A percentile compares a stretch with the other conserved stretches of the same genome.
Conservation (phyloP, 352 stramenopile genomes). For the Phytophthora sojae region DNA sequence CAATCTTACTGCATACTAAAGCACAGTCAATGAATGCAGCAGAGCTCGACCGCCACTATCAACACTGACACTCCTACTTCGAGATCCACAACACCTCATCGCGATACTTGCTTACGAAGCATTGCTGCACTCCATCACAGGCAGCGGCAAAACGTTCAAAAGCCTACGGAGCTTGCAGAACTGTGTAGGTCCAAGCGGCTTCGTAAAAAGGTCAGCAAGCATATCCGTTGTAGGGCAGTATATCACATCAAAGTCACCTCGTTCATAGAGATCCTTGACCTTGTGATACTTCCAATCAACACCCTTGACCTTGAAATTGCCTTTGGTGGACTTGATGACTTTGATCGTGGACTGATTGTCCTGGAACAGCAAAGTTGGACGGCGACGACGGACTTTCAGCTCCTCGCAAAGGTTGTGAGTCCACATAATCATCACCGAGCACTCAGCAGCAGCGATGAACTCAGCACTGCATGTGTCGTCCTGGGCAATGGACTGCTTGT, state of each 20-base stretch:
- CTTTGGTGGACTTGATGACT: constrained; percentile 8
- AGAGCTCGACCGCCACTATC: too few species aligned
- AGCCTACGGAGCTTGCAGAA: too few species aligned
- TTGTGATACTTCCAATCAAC: constrained; percentile 22
- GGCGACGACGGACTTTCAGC: constrained; percentile 3
- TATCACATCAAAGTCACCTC: constrained; percentile 10
- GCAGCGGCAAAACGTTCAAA: too few species aligned
- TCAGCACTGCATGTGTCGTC: constrained; percentile 11
- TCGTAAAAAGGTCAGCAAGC: constrained; percentile 20
- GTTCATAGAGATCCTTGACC: constrained; percentile 8
- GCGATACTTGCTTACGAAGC: too few species aligned
- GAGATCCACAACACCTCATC: too few species aligned
- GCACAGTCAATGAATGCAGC: too few species aligned
- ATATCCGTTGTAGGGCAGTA: constrained; percentile 23
- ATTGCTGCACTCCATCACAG: too few species aligned
- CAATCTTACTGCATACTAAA: too few species aligned
- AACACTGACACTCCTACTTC: too few species aligned
- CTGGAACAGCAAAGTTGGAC: constrained; percentile 14
- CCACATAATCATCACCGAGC: constrained; percentile 15
- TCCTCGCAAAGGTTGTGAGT: constrained; percentile 18
- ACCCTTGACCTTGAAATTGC: constrained; percentile 19
- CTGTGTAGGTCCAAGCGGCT: neutral
- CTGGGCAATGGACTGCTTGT: constrained; percentile 7
- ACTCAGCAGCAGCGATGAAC: constrained; percentile 4
- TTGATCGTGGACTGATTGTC: constrained; percentile 19